Evolutionary conservation across 345 rosid species (phyloP), one percentile per base, ranked within the genome.

Genomic region (Heritiera littoralis): DNA sequence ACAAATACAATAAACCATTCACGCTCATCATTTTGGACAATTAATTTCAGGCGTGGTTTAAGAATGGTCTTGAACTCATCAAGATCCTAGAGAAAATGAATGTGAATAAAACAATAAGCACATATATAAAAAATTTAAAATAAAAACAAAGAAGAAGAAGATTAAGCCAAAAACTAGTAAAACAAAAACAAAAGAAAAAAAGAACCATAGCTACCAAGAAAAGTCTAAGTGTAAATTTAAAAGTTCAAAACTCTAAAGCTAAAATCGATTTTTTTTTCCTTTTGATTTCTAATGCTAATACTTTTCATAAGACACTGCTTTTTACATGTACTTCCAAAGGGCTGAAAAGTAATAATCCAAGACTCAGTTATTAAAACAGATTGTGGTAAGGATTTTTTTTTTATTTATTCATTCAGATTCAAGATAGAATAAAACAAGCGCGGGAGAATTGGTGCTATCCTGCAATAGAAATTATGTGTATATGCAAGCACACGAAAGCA

Each of bases 1-100:
- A 96, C 98, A 89, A 89, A 96, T 14, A 96, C 97, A 83, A 94
- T 91, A 87, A 96, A 94, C 98, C 98, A 94, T 83, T 96, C 97
- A 76, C 89, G 84, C 85, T 96, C 99, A 54, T 96, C 98, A 79
- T 94, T 96, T 79, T 94, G 97, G 80, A 87, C 94, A 84, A 96
- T 91, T 71, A 92, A 85, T 84, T 91, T 96, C 81, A 94, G 88
- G 59, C 97, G 97, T 10, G 99, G 99, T 81, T 90, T 94, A 79
- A 96, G 93, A 80, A 96, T 96, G 85, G 90, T 90, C 86, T 90
- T 94, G 86, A 92, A 92, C 90, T 96, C 99, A 71, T 94, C 99
- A 87, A 92, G 97, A 89, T 94, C 98, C 99, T 96, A 87, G 55
- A 41, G 40, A 55, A 78, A 61, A 66, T 49, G 35, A 49, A 65